phyloP scores from a whole-genome alignment of 495 filamentous ascomycete species.

The Hypoxylon subgilvum region DNA sequence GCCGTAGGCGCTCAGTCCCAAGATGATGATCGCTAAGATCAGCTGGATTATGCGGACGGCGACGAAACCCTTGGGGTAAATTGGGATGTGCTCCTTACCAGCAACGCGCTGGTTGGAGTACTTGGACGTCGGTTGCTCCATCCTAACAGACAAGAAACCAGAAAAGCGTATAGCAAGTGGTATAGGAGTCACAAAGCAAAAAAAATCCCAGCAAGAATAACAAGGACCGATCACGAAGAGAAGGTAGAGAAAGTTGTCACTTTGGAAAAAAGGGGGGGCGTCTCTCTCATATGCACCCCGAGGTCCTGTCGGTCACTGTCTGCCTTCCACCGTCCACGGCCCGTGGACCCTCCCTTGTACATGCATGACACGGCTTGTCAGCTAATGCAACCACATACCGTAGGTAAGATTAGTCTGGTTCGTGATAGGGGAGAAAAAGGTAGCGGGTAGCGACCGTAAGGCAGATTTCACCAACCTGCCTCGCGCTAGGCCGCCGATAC shows the following conservation, averaged over 20 bases:
- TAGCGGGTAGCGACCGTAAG: conserved; percentile 3
- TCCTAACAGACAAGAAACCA: conserved; percentile 1
- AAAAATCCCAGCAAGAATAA: not conserved
- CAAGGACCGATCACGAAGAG: not conserved
- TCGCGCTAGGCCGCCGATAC: not conserved
- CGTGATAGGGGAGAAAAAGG: conserved; percentile 8
- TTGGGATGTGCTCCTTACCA: conserved; percentile 52
- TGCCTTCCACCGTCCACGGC: too few species aligned
- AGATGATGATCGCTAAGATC: conserved; percentile 66
- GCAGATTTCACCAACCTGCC: conserved; percentile 13
- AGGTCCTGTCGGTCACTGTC: not conserved
- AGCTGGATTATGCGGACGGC: conserved; percentile 67
- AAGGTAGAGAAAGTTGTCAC: not conserved
- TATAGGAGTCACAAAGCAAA: not conserved
- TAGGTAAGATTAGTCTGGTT: conserved; percentile 10
- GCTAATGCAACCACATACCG: not conserved
- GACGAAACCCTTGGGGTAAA: conserved; percentile 56
- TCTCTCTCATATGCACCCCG: conserved; percentile 12
- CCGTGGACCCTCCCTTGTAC: too few species aligned
- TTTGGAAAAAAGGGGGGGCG: not conserved
- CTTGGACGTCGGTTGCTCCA: conserved; percentile 29
- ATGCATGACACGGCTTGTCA: too few species aligned
- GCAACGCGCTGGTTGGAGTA: conserved; percentile 38
- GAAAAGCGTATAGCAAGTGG: not conserved
- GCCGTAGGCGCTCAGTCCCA: conserved; percentile 73